A percentile compares a stretch with the other conserved stretches of the same genome.
These are phyloP conservation scores for Sclerotinia nivalis DNA, from an alignment of 2,329 filamentous ascomycete genomes.

Conservation along the genomic window DNA sequence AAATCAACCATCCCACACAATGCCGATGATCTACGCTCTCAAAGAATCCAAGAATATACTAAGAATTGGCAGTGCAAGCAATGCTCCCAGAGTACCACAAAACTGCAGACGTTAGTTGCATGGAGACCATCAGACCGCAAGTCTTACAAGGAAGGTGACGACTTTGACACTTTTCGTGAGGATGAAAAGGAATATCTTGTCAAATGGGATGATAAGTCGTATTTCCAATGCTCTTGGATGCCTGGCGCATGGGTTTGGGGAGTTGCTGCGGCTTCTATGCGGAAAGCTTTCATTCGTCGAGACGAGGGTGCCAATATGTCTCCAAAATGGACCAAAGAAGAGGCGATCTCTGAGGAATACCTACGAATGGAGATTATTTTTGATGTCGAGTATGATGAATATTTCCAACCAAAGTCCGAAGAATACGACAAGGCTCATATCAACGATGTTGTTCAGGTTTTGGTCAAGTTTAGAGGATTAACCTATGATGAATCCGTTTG, in stretches of 20 bases:
- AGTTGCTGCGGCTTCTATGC: slow-evolving; percentile 61
- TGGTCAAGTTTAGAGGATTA: slow-evolving; percentile 91
- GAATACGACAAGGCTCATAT: slow-evolving; percentile 72
- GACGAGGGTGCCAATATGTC: slow-evolving; percentile 58
- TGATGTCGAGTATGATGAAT: slow-evolving; percentile 68
- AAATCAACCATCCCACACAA: slow-evolving; percentile 44
- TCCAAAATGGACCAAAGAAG: slow-evolving; percentile 69
- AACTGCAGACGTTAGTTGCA: slow-evolving; percentile 77
- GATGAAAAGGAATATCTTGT: slow-evolving; percentile 89
- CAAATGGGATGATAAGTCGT: slow-evolving; percentile 81
- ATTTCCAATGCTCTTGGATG: slow-evolving; percentile 83
- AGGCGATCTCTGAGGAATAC: slow-evolving; percentile 86
- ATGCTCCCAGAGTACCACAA: slow-evolving; percentile 64
- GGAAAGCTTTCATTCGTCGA: slow-evolving; percentile 73
- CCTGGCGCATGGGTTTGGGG: slow-evolving; percentile 88
- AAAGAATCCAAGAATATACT: slow-evolving; percentile 71
- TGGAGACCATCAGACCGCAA: slow-evolving; percentile 74
- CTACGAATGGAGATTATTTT: slow-evolving; percentile 88
- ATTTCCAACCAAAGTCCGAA: slow-evolving; percentile 55
- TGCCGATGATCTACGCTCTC: slow-evolving; percentile 54
- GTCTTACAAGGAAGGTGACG: slow-evolving; percentile 53
- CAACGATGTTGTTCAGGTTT: slow-evolving; percentile 68
- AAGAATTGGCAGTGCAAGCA: slow-evolving; percentile 78
- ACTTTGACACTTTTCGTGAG: slow-evolving; percentile 60
- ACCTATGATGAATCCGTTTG: slow-evolving; percentile 89